Evolutionary conservation across 176 grass and related monocot genomes (phyloP), one percentile per base, ranked within the genome.

Genomic region (Musa itinerans): DNA sequence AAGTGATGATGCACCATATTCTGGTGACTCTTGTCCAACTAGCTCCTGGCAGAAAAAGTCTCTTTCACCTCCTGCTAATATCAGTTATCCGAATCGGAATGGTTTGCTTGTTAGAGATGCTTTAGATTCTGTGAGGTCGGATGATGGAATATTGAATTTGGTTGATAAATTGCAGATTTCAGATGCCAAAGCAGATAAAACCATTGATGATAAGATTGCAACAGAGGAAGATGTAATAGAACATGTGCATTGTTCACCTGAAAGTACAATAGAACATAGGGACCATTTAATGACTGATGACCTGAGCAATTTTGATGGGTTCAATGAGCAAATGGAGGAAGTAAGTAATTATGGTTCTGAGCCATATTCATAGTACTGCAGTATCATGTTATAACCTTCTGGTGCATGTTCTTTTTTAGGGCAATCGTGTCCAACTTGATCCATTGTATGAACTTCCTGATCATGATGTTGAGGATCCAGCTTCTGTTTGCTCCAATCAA

Each of bases 371-470:
- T 15, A 23, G 56, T 9, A 52, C 15, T 52, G 81, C 54, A 61
- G 16, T 69, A 43, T 9, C 62, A 55, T 56, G 8, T 63, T 79
- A 65, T 77, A 63, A 74, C 54, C 6, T 21, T 77, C 22, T 80
- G 57, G 25, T 84, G 75, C 78, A 21, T 77, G 27, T 55, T 43
- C 34, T 43, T 43, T 43, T 82, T 83, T 56, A 92, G 90, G 90
- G 61, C 77, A 65, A 78, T 27, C 24, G 68, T 55, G 56, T 86
- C n/a, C 63, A 80, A 19, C 66, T 80, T 56, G 57, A 82, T 68
- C 25, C 62, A 69, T 52, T 82, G 54, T 54, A 26, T 48, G 78
- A 76, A 22, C 25, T 27, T 62, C 34, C 54, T 68, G 53, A 76
- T 43, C 34, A 6, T 43, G 34, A 43, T 43, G 34, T 43, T 43